phyloP scores from a whole-genome alignment of 1,284 basidiomycete genomes.

The Trametes versicolor region DNA sequence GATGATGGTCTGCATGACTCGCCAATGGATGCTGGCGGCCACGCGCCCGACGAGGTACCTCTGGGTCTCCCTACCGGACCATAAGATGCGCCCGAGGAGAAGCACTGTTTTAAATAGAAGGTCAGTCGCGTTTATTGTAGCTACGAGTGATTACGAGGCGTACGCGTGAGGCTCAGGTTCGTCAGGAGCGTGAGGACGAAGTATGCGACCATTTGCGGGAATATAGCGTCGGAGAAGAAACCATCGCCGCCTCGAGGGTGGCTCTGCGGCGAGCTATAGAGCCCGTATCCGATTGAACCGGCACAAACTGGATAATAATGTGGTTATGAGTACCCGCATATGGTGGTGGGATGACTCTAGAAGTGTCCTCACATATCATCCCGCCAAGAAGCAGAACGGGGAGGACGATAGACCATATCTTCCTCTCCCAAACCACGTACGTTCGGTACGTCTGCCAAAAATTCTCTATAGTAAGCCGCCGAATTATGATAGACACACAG shows the following conservation, averaged over 20 bases:
- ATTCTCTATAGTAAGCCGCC: background rate
- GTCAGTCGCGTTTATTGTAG: no score
- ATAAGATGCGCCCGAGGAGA: conserved; percentile 3
- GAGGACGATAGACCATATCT: conserved; percentile 4
- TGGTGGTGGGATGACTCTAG: background rate
- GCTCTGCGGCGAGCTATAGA: background rate
- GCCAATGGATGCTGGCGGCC: background rate
- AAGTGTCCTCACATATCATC: conserved; percentile 4
- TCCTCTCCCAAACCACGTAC: conserved; percentile 26
- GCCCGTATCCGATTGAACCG: background rate
- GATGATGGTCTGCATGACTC: conserved; percentile 8
- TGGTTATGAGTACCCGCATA: no score
- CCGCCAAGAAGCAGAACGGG: conserved; percentile 19
- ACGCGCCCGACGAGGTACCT: background rate
- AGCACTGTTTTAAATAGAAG: background rate
- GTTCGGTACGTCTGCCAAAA: conserved; percentile 19
- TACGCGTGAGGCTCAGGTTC: conserved; percentile 4
- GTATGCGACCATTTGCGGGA: background rate
- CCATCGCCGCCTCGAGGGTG: background rate
- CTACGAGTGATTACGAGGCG: background rate
- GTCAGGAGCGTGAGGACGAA: conserved; percentile 9
- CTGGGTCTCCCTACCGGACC: background rate
- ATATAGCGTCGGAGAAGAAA: background rate
- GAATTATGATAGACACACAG: background rate
- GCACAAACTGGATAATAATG: background rate